Evolutionary conservation across 2,329 filamentous ascomycete genomes (phyloP), one percentile per base, ranked within the genome.

Genomic region (Cercospora berteroae): DNA sequence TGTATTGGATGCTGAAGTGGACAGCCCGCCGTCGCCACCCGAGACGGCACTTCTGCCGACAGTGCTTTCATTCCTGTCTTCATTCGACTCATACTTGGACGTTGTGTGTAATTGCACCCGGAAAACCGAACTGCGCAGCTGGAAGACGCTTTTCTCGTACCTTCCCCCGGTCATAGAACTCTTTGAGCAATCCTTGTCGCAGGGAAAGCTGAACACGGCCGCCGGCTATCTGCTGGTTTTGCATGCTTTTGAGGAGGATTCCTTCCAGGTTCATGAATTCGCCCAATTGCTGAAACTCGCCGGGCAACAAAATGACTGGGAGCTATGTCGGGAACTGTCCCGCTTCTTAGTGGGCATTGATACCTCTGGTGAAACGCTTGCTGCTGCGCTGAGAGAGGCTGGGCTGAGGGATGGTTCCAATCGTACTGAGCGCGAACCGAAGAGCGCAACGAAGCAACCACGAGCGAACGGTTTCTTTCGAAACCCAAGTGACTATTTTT

Each of bases 21-120:
- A 98, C 74, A 86, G 79, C n/a, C 78, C 80, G 65, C 80, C 80
- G 5, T 67, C 69, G 1, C 77, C 80, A 6, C 78, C 80, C 12
- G 81, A 83, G 73, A 81, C 81, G 59, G 83, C 83, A 16, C 78
- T 86, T 5, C 74, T 86, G 12, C 84, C 84, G 9, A 81, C 80
- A 44, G 81, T 85, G 2, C 76, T 86, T n/a, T 83, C 82, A 0
- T 86, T 86, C 71, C 77, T 86, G 18, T 83, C 82, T 7, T 82
- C 81, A 1, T 85, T 85, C 73, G 90, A 89, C 65, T 88, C 93
- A 66, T 99, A 97, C 76, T 88, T 98, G 16, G 94, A 98, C 74
- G 95, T 98, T 66, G 90, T 99, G 25, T 90, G 99, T 20, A 95
- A 96, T 80, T 99, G 95, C 80, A 97, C 95, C 1, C 90, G 95